Conservation (phyloP, 306 rosid species). For the Alnus rubra region DNA sequence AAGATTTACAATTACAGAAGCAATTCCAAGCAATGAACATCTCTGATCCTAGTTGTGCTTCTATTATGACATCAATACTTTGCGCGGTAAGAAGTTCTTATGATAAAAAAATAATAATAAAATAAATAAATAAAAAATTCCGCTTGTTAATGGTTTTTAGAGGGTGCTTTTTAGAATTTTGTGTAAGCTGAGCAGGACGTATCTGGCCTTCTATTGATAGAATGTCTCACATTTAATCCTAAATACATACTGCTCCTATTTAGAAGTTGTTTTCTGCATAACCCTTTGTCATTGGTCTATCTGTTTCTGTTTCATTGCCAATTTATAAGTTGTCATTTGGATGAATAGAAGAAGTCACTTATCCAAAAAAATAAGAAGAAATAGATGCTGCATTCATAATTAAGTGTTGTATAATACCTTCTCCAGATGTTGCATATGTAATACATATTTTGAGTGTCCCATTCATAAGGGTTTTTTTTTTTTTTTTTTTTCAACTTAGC, state of each 20-base stretch:
- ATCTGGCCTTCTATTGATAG: background rate
- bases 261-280: background rate
- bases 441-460: background rate
- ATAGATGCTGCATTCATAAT: background rate
- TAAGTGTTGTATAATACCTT: background rate
- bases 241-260: background rate
- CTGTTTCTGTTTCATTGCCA: background rate
- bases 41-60: constrained; percentile 68
- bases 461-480: background rate
- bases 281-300: background rate
- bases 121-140: too few species aligned
- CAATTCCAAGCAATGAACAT: constrained; percentile 65
- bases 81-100: constrained; percentile 66
- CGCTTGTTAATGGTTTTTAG: too few species aligned
- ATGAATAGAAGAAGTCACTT: background rate
- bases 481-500: background rate
- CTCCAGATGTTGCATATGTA: background rate
- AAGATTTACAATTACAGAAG: constrained; percentile 65
- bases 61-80: constrained; percentile 70
- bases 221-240: background rate
- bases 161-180: too few species aligned
- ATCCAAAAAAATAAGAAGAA: too few species aligned
- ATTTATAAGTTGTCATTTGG: background rate
- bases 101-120: too few species aligned
- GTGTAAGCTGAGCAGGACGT: too few species aligned